Percentiles rank a stretch among this genome's conserved stretches.
Conservation (phyloP, 2,329 filamentous ascomycete species). For the Plenodomus tracheiphilus region DNA sequence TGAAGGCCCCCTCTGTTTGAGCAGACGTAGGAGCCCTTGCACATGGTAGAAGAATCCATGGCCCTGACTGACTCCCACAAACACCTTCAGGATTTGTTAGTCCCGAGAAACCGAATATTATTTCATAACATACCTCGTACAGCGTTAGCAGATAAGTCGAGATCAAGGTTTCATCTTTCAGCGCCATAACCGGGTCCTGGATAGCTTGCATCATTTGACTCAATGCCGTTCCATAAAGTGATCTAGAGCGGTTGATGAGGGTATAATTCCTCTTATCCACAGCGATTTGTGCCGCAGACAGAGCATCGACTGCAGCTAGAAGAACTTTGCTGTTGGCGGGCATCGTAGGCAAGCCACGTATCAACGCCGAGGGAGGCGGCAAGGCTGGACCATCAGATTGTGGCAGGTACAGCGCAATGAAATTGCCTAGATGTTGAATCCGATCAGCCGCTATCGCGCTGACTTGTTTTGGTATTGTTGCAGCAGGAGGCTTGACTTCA, state of each 20-base stretch:
- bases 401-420: slow-evolving; percentile 38
- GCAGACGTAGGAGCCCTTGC: slow-evolving; percentile 38
- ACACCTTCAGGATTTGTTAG: slow-evolving; percentile 29
- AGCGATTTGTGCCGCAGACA: slow-evolving; percentile 41
- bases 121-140: slow-evolving; percentile 30
- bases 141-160: slow-evolving; percentile 41
- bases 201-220: slow-evolving; percentile 37
- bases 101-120: background rate
- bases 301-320: slow-evolving; percentile 36
- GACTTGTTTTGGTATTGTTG: slow-evolving; percentile 33
- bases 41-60: slow-evolving; percentile 45
- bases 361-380: slow-evolving; percentile 41
- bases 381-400: slow-evolving; percentile 30
- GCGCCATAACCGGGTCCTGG: slow-evolving; percentile 25
- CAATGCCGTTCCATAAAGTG: slow-evolving; percentile 39
- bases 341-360: slow-evolving; percentile 36
- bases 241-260: slow-evolving; percentile 40
- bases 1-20: slow-evolving; percentile 37
- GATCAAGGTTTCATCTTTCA: slow-evolving; percentile 40
- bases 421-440: slow-evolving; percentile 39
- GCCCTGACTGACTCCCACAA: slow-evolving; percentile 38
- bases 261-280: slow-evolving; percentile 33
- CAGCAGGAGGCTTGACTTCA: slow-evolving; percentile 17
- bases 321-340: slow-evolving; percentile 37
- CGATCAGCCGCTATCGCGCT: slow-evolving; percentile 41